Base-by-base conservation (phyloP, 192 early-diverging fungal genomes). In the Coemansia sp. region DNA sequence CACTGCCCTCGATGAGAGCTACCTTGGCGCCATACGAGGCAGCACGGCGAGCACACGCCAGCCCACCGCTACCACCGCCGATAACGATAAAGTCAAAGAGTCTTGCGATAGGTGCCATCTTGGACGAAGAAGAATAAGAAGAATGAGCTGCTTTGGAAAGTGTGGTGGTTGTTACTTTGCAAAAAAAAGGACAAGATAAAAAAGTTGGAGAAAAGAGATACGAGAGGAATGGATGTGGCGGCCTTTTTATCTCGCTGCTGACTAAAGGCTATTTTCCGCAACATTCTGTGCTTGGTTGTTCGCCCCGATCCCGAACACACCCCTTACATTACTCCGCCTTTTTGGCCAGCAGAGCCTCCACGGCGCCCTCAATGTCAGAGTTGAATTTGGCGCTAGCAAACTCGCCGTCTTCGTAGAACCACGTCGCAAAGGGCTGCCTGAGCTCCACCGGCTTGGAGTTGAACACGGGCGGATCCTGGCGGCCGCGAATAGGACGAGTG, bases 21-120 rank as follows among this genome's bases (percentile, higher is more conserved):
- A 97, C 96, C 73, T 93, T 94, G 65, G 94, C 93, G 38, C 95
- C 95, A 74, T 98, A 93, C 24, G 89, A 86, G 9, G 94, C 94
- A 16, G 97, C 97, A 46, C 97, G 89, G 60, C 97, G 89, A 7
- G 97, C 96, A 24, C 93, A 93, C 27, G 96, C 97, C 33, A 99
- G 83, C 20, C 97, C 97, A 70, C 93, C 93, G 74, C 88, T 90
- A 46, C 97, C 96, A 72, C 93, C 97, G 66, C 97, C 97, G 67
- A 97, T 91, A 46, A 99, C 95, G n/a, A 99, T 88, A 79, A 93
- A 97, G 76, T 99, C 96, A 74, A 93, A 93, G 29, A 88, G 74
- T 41, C 57, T 70, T 42, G 81, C 65, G 36, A 75, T 73, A 3
- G 80, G 76, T 75, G 80, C 59, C 80, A 83, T 83, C n/a, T 34